Evolutionary conservation across 163 green algal species (phyloP).

Genomic region (Chlamydomonas reinhardtii): DNA sequence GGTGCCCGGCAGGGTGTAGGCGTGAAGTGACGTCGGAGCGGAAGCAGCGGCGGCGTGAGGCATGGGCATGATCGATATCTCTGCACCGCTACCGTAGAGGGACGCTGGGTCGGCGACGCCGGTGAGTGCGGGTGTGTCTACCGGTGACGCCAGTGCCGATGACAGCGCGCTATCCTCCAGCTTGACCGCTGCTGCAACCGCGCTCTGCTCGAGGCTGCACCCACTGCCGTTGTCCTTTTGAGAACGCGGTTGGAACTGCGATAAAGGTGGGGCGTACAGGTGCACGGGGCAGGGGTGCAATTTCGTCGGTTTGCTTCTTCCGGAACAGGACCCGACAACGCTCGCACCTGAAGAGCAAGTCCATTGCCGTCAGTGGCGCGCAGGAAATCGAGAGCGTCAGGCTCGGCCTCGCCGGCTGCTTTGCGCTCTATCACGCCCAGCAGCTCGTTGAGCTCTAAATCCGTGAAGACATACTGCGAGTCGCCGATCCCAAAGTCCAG

Average conservation of each 20-base stretch:
- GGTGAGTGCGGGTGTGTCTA: slow-evolving; percentile 2
- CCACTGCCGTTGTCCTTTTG: neutral
- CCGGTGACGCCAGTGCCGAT: slow-evolving; percentile 17
- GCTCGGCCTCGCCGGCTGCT: slow-evolving; percentile 11
- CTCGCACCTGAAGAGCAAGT: slow-evolving; percentile 21
- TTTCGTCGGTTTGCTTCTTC: neutral
- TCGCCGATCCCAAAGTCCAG: slow-evolving; percentile 30
- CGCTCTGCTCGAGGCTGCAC: neutral
- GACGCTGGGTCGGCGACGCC: neutral
- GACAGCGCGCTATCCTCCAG: slow-evolving; percentile 3
- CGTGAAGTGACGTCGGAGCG: neutral
- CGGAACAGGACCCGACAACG: neutral
- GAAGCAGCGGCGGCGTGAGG: neutral
- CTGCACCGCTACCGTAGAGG: neutral
- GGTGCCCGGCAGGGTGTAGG: too few relatives aligned
- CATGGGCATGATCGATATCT: slow-evolving; percentile 35
- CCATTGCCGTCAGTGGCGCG: neutral
- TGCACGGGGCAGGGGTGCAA: neutral
- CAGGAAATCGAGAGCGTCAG: slow-evolving; percentile 36
- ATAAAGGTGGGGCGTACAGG: neutral
- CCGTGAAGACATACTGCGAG: slow-evolving; percentile 29
- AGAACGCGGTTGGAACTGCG: slow-evolving; percentile 43
- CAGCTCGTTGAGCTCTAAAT: slow-evolving; percentile 31
- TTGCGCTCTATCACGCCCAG: slow-evolving; percentile 38
- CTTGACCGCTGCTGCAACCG: neutral